These are phyloP conservation scores for Coccomyxa subellipsoidea DNA, from an alignment of 163 green algal species.

Conservation along the genomic window DNA sequence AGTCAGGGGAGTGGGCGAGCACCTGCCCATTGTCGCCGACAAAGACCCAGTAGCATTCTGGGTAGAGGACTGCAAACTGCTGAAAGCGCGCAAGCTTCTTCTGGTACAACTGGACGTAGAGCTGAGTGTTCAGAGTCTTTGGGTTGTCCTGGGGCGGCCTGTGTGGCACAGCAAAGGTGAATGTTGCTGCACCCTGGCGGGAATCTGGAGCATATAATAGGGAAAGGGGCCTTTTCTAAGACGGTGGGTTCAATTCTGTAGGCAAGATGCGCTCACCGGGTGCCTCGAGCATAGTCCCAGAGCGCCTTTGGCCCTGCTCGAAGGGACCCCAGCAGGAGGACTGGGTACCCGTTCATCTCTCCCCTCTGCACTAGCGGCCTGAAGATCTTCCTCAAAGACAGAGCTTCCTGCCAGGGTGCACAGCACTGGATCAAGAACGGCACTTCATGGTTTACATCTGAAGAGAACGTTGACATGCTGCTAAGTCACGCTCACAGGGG, in stretches of 20 bases:
- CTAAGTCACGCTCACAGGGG: neutral
- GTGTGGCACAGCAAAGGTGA: neutral
- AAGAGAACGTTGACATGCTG: neutral
- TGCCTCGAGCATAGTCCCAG: slow-evolving; percentile 20
- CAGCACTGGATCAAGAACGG: slow-evolving; percentile 20
- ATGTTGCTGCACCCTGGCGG: neutral
- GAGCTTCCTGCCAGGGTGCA: slow-evolving; percentile 38
- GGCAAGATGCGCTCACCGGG: too few species aligned
- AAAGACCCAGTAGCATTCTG: slow-evolving; percentile 58
- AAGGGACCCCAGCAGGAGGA: slow-evolving; percentile 59
- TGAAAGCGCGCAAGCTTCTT: slow-evolving; percentile 57
- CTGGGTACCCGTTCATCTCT: slow-evolving; percentile 47
- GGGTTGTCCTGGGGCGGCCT: slow-evolving; percentile 18
- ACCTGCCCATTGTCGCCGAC: slow-evolving; percentile 65
- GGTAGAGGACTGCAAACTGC: slow-evolving; percentile 58
- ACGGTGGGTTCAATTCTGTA: too few species aligned
- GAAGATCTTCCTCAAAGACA: slow-evolving; percentile 57
- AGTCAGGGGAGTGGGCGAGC: too few species aligned
- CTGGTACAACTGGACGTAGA: slow-evolving; percentile 34
- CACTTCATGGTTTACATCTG: neutral
- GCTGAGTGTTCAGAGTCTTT: slow-evolving; percentile 21
- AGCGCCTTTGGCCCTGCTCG: slow-evolving; percentile 32
- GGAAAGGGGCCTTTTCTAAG: too few species aligned
- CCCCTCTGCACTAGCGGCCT: slow-evolving; percentile 43
- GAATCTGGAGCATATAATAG: too few species aligned